Evolutionary conservation across 2,329 filamentous ascomycete genomes (phyloP).

Genomic region (Fusarium tricinctum): DNA sequence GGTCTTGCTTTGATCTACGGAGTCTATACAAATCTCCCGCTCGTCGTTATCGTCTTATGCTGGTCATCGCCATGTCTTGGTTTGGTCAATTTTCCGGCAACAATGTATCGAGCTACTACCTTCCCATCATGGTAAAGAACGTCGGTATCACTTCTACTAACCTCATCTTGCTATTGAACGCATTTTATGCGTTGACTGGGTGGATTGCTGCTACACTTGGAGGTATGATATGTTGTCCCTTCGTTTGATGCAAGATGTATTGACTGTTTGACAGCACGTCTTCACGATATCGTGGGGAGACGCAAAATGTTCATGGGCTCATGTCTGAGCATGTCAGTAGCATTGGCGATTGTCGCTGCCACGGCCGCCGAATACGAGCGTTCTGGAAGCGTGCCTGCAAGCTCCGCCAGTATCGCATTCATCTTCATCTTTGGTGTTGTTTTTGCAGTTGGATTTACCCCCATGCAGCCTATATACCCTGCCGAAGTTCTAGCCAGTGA

Average conservation of each 20-base stretch:
- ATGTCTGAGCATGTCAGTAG: conserved; percentile 12
- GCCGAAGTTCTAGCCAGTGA: conserved; percentile 17
- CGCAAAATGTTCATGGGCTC: conserved; percentile 26
- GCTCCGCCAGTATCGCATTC: conserved; percentile 18
- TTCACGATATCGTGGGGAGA: conserved; percentile 12
- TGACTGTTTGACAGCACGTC: conserved; percentile 1
- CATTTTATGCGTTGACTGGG: conserved; percentile 14
- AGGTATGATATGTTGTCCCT: not conserved
- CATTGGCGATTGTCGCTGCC: conserved; percentile 10
- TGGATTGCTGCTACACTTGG: conserved; percentile 22
- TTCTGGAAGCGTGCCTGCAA: conserved; percentile 2
- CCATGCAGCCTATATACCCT: conserved; percentile 25
- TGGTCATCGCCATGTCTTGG: conserved; percentile 22
- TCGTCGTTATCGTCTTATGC: conserved; percentile 11
- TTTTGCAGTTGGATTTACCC: conserved; percentile 16
- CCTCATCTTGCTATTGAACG: conserved; percentile 12
- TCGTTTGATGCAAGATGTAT: not conserved
- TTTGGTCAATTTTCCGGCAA: conserved; percentile 19
- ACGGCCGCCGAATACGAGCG: conserved; percentile 14
- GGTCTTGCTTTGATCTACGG: conserved; percentile 17
- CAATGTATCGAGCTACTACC: conserved; percentile 22
- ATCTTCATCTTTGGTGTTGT: conserved; percentile 21
- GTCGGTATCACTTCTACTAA: conserved; percentile 12
- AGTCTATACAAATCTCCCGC: conserved; percentile 10
- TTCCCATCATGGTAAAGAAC: conserved; percentile 16